A percentile compares a stretch with the other conserved stretches of the same genome.
phyloP scores from a whole-genome alignment of 768 basidiomycete species.

The Kwoniella dendrophila region DNA sequence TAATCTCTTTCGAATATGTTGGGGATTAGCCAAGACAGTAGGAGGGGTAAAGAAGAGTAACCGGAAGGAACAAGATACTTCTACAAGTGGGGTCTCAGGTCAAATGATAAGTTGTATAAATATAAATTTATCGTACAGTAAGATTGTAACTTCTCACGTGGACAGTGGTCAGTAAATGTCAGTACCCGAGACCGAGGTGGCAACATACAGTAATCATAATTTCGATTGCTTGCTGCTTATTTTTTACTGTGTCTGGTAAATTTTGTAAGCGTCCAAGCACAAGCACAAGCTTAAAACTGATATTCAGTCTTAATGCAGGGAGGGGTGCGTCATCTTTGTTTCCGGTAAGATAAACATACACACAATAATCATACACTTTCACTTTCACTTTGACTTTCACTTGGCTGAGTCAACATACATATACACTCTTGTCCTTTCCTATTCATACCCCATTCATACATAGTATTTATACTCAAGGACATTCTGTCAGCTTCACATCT shows the following conservation, averaged over 20 bases:
- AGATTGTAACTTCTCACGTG: not conserved
- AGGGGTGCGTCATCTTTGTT: conserved; percentile 11
- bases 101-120: no score
- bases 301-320: no score
- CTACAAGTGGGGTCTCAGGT: no score
- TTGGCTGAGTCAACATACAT: not conserved
- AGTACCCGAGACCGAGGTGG: not conserved
- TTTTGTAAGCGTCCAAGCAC: not conserved
- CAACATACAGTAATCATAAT: not conserved
- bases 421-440: not conserved
- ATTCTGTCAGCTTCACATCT: conserved; percentile 4
- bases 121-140: not conserved
- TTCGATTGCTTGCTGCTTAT: not conserved
- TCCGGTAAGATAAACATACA: not conserved
- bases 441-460: not conserved
- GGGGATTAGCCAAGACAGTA: no score
- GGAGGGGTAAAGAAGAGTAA: no score
- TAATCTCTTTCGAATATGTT: no score
- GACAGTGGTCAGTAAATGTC: no score
- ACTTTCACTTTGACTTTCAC: no score
- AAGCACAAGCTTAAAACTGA: no score
- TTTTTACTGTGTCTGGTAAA: no score
- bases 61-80: no score
- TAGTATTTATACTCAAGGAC: not conserved
- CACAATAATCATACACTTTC: no score